phyloP scores from a whole-genome alignment of 805 yeast species.

The Candida quercuum region DNA sequence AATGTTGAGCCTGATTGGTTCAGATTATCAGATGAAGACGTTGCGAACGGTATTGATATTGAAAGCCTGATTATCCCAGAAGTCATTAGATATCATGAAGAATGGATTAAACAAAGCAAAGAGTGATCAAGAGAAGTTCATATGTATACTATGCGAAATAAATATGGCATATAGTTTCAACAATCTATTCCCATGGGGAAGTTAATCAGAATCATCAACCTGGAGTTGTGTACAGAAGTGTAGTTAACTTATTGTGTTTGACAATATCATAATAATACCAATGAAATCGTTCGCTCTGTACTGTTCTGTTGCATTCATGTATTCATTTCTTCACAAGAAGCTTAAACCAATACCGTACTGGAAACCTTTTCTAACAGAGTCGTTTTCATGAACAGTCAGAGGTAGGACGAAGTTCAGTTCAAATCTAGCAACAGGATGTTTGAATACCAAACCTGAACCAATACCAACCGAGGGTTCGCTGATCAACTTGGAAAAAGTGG shows the following conservation, averaged over 20 bases:
- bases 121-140: background rate
- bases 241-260: too few species aligned
- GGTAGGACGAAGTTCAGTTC: conserved; percentile 65
- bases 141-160: background rate
- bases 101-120: conserved; percentile 43
- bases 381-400: conserved; percentile 43
- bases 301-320: too few species aligned
- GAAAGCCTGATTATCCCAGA: conserved; percentile 79
- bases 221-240: too few species aligned
- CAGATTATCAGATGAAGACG: conserved; percentile 38
- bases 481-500: conserved; percentile 24
- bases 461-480: conserved; percentile 43
- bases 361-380: conserved; percentile 54
- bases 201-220: too few species aligned
- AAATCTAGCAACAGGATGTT: conserved; percentile 61
- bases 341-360: conserved; percentile 63
- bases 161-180: background rate
- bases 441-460: conserved; percentile 58
- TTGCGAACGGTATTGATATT: conserved; percentile 47
- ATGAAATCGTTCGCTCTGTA: background rate
- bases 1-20: conserved; percentile 40
- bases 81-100: conserved; percentile 56
- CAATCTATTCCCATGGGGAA: too few species aligned
- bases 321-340: conserved; percentile 47
- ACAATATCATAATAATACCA: too few species aligned